These are phyloP conservation scores for Closterium sp. DNA, from an alignment of 139 green algal genomes.

Conservation along the genomic window DNA sequence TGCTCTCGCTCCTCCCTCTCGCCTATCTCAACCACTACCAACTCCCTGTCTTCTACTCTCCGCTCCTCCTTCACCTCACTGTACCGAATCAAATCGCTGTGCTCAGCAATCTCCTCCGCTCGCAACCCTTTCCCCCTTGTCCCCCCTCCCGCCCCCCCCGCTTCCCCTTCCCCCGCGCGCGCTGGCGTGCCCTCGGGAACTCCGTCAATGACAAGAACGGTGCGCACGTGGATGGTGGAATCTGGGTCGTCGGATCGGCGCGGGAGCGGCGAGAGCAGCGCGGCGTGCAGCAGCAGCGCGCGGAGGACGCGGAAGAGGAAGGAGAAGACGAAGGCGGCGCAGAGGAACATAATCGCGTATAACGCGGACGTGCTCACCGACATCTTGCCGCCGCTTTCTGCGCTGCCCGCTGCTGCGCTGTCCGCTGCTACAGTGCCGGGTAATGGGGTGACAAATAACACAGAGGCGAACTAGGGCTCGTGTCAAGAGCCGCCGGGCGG, in stretches of 20 bases:
- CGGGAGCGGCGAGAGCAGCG: background rate
- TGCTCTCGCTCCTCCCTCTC: background rate
- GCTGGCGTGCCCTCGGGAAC: background rate
- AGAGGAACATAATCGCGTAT: background rate
- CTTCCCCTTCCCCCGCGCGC: background rate
- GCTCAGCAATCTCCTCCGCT: background rate
- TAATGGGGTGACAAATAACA: too few species aligned
- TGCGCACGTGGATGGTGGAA: background rate
- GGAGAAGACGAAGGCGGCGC: background rate
- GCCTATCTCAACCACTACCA: background rate
- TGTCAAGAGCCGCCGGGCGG: too few species aligned
- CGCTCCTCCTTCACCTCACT: conserved; percentile 2
- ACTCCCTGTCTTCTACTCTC: conserved; percentile 4
- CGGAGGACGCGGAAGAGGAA: background rate
- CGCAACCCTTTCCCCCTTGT: conserved; percentile 4
- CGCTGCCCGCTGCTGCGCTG: too few species aligned
- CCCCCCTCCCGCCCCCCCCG: background rate
- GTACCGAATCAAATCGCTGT: background rate
- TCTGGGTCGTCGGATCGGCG: background rate
- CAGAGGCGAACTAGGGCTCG: background rate
- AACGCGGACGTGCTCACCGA: background rate
- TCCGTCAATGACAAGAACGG: background rate
- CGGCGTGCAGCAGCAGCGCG: background rate
- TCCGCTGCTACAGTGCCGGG: too few species aligned
- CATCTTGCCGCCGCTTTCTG: background rate